phyloP scores from a whole-genome alignment of 805 yeast genomes.

The Blastobotrys mokoenaii region DNA sequence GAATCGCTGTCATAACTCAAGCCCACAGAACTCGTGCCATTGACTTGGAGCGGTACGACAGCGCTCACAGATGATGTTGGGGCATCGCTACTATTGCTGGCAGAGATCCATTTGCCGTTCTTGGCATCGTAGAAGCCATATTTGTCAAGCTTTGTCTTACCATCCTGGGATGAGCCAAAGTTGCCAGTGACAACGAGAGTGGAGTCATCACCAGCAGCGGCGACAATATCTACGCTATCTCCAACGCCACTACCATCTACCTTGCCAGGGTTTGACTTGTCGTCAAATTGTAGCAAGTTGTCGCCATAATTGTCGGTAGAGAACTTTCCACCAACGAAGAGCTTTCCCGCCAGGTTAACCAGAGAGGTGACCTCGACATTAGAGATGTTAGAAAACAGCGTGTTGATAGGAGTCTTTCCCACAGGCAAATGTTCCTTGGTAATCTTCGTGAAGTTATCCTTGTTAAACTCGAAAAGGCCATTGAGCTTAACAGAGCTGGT shows the following conservation, averaged over 20 bases:
- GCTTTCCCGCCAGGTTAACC: conserved; percentile 25
- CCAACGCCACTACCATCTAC: conserved; percentile 3
- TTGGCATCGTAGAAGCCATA: conserved; percentile 15
- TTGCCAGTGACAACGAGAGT: conserved; percentile 39
- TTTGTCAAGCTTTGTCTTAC: conserved; percentile 5
- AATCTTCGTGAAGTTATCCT: conserved; percentile 49
- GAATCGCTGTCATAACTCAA: conserved; percentile 18
- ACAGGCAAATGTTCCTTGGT: conserved; percentile 29
- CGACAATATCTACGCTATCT: conserved; percentile 4
- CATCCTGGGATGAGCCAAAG: conserved; percentile 28
- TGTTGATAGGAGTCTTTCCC: conserved; percentile 41
- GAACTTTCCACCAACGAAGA: conserved; percentile 46
- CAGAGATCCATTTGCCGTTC: conserved; percentile 7
- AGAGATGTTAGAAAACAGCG: conserved; percentile 22
- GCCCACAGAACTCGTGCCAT: conserved; percentile 22
- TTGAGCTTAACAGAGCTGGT: conserved; percentile 34
- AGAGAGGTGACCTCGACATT: conserved; percentile 35
- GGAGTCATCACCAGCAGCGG: conserved; percentile 24
- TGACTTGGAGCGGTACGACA: conserved; percentile 16
- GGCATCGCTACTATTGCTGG: conserved; percentile 14
- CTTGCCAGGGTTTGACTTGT: background rate
- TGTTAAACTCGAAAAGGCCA: conserved; percentile 78
- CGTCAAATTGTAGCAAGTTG: conserved; percentile 6
- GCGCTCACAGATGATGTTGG: conserved; percentile 15
- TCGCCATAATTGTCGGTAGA: conserved; percentile 19